Percentiles rank a stretch among this genome's conserved stretches.
Conservation (phyloP, 768 basidiomycete genomes). For the Dentipellis sp. region DNA sequence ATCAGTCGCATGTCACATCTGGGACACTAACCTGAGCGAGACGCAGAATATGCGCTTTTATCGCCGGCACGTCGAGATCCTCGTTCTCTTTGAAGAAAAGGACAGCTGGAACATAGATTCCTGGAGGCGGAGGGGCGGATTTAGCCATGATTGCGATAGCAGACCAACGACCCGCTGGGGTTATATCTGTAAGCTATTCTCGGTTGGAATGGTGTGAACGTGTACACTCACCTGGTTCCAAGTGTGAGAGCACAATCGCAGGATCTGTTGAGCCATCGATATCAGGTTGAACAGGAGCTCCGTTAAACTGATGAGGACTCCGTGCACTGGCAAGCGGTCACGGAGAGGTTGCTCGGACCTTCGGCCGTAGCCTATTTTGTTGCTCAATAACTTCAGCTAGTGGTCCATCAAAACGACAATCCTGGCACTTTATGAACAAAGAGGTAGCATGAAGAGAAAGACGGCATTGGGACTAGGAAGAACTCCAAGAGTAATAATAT, state of each 20-base stretch:
- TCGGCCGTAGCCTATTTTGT: no score
- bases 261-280: background rate
- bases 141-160: background rate
- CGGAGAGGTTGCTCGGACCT: no score
- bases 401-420: no score
- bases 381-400: no score
- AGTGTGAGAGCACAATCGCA: background rate
- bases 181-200: no score
- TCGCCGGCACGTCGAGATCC: slow-evolving; percentile 57
- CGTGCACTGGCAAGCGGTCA: no score
- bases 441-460: no score
- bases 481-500: no score
- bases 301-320: background rate
- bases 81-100: slow-evolving; percentile 65
- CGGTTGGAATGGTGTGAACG: no score
- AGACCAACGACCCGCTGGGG: no score
- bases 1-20: slow-evolving; percentile 2
- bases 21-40: slow-evolving; percentile 47
- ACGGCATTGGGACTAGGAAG: no score
- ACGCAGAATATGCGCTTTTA: slow-evolving; percentile 61
- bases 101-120: slow-evolving; percentile 73
- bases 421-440: no score
- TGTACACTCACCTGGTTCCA: background rate
- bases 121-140: slow-evolving; percentile 43
- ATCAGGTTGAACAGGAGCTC: background rate